Conservation (phyloP, 1,284 basidiomycete species). For the Stereum hirsutum region DNA sequence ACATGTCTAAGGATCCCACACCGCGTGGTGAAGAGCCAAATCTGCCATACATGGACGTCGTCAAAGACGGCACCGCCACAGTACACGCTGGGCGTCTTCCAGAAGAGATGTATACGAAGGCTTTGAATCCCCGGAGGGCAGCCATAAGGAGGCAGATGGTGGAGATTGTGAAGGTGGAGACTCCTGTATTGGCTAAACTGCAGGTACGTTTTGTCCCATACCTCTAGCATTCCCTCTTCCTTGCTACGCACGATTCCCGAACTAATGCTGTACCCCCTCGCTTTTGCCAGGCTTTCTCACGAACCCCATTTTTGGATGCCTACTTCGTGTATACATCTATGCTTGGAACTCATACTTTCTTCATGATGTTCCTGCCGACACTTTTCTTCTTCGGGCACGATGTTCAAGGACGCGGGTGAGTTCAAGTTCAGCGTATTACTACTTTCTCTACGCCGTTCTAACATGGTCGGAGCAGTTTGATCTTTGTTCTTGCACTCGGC, state of each 20-base stretch:
- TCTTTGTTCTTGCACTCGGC: slow-evolving; percentile 71
- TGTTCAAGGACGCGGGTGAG: slow-evolving; percentile 68
- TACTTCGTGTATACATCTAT: slow-evolving; percentile 91
- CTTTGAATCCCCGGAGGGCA: slow-evolving; percentile 63
- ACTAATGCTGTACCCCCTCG: not conserved
- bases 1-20: too few relatives aligned
- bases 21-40: too few relatives aligned
- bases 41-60: too few relatives aligned
- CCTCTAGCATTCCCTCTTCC: too few relatives aligned
- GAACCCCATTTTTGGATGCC: slow-evolving; percentile 67
- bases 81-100: slow-evolving; percentile 24
- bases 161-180: slow-evolving; percentile 53
- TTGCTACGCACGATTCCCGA: too few relatives aligned
- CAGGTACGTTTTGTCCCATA: slow-evolving; percentile 39
- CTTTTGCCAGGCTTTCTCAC: slow-evolving; percentile 37
- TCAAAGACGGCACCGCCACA: too few relatives aligned
- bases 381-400: slow-evolving; percentile 83
- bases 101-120: slow-evolving; percentile 55
- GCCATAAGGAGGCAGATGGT: slow-evolving; percentile 54
- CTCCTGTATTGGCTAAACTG: slow-evolving; percentile 54
- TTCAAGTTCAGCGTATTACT: slow-evolving; percentile 11
- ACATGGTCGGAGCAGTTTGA: slow-evolving; percentile 36
- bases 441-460: too few relatives aligned
- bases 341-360: slow-evolving; percentile 91
- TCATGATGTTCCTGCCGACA: slow-evolving; percentile 82